These are phyloP conservation scores for Datura wrightii DNA, from an alignment of 257 asterid species.

Conservation along the genomic window DNA sequence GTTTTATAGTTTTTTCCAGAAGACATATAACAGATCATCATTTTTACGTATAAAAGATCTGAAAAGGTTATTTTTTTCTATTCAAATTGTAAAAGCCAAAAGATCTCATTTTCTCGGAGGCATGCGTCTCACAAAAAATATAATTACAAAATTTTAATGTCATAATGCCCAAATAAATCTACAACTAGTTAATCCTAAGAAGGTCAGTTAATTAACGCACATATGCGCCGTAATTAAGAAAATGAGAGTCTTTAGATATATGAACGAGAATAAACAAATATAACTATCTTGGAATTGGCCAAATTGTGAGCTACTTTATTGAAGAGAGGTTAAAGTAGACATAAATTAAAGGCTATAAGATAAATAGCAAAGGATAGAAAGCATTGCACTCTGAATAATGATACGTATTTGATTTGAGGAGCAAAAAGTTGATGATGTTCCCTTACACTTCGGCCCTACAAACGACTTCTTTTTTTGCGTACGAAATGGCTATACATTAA, in stretches of 20 bases:
- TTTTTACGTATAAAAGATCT: no score
- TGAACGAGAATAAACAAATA: neutral
- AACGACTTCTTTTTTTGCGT: neutral
- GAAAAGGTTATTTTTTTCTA: no score
- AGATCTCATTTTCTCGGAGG: no score
- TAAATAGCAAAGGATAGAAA: neutral
- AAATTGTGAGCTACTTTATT: neutral
- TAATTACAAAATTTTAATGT: neutral
- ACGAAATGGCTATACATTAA: neutral
- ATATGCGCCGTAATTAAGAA: neutral
- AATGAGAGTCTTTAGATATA: neutral
- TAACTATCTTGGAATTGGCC: neutral
- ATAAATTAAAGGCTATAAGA: neutral
- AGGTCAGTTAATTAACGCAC: neutral
- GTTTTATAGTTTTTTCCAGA: no score
- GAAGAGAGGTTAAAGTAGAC: constrained; percentile 6
- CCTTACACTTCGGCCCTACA: neutral
- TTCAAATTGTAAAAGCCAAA: no score
- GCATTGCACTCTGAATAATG: neutral
- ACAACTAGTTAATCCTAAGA: neutral
- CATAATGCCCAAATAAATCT: neutral
- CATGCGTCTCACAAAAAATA: neutral
- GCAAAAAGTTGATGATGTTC: neutral
- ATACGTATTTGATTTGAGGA: neutral
- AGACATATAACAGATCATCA: no score